Percentiles rank a stretch among this genome's conserved stretches.
Evolutionary conservation across 2,329 filamentous ascomycete species (phyloP).

Genomic region (Phaeosphaeriaceae sp.): DNA sequence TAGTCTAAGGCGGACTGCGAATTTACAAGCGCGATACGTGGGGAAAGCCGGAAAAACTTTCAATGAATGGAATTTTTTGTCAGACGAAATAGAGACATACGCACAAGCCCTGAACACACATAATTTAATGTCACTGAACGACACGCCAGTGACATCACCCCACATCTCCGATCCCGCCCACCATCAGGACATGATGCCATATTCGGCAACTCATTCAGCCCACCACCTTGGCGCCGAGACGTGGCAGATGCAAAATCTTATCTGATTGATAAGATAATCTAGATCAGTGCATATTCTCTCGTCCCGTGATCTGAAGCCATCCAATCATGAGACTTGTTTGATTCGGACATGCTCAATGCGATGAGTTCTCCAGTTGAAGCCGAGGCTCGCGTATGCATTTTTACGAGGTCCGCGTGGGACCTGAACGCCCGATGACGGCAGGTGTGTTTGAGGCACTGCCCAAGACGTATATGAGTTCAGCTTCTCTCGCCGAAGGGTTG

Average conservation of each 20-base stretch:
- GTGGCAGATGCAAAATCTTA: constrained; percentile 22
- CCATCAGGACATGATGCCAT: background rate
- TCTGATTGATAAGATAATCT: constrained; percentile 38
- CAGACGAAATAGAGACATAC: too few species aligned
- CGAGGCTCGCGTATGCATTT: background rate
- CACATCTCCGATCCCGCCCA: background rate
- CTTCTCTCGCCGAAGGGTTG: background rate
- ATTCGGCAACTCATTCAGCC: background rate
- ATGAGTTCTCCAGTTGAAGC: background rate
- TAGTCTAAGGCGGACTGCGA: too few species aligned
- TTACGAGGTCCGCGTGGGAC: background rate
- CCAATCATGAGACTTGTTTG: background rate
- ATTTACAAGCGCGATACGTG: too few species aligned
- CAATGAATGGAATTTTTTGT: too few species aligned
- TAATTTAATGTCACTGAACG: background rate
- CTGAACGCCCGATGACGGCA: background rate
- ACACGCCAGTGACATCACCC: background rate
- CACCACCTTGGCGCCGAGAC: constrained; percentile 17
- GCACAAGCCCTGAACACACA: too few species aligned
- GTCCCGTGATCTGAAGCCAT: background rate
- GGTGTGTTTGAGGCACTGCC: background rate
- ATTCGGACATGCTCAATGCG: background rate
- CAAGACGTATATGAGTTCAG: background rate
- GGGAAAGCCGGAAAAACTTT: too few species aligned
- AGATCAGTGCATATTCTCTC: constrained; percentile 1